phyloP scores from a whole-genome alignment of 78 protist genomes.

The Trichosphaerium sp. region DNA sequence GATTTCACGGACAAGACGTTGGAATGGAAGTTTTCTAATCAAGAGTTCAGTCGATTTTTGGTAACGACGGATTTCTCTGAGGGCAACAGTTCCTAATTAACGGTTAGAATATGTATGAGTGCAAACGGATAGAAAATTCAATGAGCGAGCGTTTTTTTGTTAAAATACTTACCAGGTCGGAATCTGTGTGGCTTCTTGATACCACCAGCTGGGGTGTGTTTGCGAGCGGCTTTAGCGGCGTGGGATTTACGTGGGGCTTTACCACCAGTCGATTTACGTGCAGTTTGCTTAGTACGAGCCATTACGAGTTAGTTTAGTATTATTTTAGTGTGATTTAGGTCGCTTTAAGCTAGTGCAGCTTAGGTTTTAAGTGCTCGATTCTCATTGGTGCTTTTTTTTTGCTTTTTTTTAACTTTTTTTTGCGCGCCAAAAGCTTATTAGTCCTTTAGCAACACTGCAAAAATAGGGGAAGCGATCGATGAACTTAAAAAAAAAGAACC shows the following conservation, averaged over 20 bases:
- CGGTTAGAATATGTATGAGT: no score
- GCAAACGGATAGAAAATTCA: no score
- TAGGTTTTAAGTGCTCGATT: no score
- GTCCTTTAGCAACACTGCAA: no score
- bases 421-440: no score
- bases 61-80: constrained; percentile 82
- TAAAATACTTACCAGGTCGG: constrained; percentile 92
- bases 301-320: constrained; percentile 42
- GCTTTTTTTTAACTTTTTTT: no score
- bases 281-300: constrained; percentile 94
- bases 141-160: no score
- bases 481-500: no score
- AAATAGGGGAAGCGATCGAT: no score
- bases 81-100: constrained; percentile 58
- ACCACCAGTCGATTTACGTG: constrained; percentile 90
- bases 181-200: constrained; percentile 71
- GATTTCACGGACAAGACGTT: constrained; percentile 59
- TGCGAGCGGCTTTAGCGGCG: constrained; percentile 53
- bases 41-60: constrained; percentile 80
- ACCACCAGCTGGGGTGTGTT: constrained; percentile 35
- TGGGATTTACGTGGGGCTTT: constrained; percentile 71
- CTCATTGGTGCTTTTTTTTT: no score
- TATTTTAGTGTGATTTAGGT: no score
- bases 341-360: no score
- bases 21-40: constrained; percentile 69